Conservation (phyloP, 176 grass and related monocot genomes). For the Rhynchospora tenuis region DNA sequence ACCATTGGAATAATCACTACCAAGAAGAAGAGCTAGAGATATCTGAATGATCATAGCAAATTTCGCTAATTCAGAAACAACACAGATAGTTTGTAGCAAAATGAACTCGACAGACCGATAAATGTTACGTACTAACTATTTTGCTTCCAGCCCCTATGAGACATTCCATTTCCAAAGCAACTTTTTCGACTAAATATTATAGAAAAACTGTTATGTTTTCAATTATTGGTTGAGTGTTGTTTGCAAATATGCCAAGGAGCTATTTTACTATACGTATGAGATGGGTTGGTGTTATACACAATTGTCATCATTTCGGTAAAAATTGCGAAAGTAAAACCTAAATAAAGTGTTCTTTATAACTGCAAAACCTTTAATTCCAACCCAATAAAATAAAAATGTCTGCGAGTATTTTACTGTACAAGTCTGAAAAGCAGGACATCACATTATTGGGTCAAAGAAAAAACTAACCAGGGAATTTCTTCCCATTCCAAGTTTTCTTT, state of each 20-base stretch:
- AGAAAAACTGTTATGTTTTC: not conserved
- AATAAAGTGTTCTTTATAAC: not conserved
- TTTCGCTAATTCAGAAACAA: not conserved
- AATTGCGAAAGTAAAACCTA: not conserved
- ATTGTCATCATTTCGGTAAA: not conserved
- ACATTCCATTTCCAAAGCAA: not conserved
- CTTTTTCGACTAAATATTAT: not conserved
- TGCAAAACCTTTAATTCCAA: not conserved
- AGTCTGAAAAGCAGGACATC: constrained; percentile 11
- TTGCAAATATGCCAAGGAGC: not conserved
- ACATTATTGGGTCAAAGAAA: not conserved
- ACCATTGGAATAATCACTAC: constrained; percentile 81
- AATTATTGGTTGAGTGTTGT: not conserved
- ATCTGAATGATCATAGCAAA: constrained; percentile 38
- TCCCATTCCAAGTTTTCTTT: constrained; percentile 80
- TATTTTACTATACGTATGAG: not conserved
- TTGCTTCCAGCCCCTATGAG: not conserved
- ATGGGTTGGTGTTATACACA: not conserved
- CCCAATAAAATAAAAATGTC: not conserved
- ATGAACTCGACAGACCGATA: not conserved
- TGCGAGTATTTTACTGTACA: not conserved
- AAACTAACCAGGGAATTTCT: constrained; percentile 80
- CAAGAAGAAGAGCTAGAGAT: constrained; percentile 85
- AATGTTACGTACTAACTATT: not conserved
- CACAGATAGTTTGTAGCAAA: not conserved